Evolutionary conservation across 257 asterid species (phyloP), one percentile per base, ranked within the genome.

Genomic region (Osmanthus fragrans): DNA sequence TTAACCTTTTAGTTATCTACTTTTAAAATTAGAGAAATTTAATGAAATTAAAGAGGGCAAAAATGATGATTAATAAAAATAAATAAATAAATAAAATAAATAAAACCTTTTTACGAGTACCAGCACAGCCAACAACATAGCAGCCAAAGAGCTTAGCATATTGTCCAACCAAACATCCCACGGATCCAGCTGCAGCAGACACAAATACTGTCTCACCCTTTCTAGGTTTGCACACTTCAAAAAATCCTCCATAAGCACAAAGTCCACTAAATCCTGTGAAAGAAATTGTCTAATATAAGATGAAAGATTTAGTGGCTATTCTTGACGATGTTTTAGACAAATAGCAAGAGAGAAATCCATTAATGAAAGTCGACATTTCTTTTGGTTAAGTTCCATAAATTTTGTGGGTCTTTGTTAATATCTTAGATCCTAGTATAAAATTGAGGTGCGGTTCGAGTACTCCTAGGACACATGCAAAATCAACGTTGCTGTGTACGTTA

Each of bases 101-200:
- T 25, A 8, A 6, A 21, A 83, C 89, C 86, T 87, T 85, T 76
- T 83, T 34, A 21, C 60, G 66, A 76, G 27, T 81, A 10, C 91
- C 88, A 29, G 88, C 87, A 70, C 81, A 77, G 27, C 91, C 91
- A 32, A 85, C 89, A 29, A 87, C 91, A 68, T 83, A 85, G 77
- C 91, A 87, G 16, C 91, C 89, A 18, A 77, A 72, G 49, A 83
- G 80, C 76, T 87, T 87, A 4, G 89, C 91, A 71, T 80, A 85
- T 29, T 85, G 91, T 45, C 89, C 91, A 0, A 84, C 91, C 76
- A 85, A 80, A 84, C 73, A 74, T 19, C 90, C 90, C 0, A 84
- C 73, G 0, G 90, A 87, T n/a, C 88, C 90, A 15, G 88, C 72
- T 73, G 91, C 91, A 23, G 91, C 88, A 25, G 91, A 87, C 4